Evolutionary conservation across 805 yeast genomes (phyloP), one percentile per base, ranked within the genome.

Genomic region (Spathaspora hagerdaliae): DNA sequence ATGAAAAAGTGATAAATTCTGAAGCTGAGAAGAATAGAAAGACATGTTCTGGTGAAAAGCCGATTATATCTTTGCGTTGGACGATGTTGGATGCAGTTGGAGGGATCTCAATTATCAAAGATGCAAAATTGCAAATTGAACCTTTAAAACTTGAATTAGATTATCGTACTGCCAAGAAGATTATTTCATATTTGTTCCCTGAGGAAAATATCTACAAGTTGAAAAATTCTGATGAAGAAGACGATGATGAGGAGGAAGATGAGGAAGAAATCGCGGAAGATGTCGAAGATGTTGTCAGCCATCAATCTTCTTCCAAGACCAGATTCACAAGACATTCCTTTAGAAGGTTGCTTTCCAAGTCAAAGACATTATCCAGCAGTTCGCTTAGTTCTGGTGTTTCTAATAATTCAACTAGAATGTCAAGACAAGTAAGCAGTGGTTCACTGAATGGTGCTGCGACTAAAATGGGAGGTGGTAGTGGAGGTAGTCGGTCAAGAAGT

Each of bases 61-160:
- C 73, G 1, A 53, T 71, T 34, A 50, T 71, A 3, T 38, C 41
- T 7, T 51, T 67, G 54, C 42, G 65, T 9, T 91, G 98, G 98
- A 77, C 80, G n/a, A 79, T 86, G 82, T 78, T 85, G 43, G 80
- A 78, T 44, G 89, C 96, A 0, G 85, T 92, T 45, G 98, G 97
- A 31, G 98, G 98, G 9, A 89, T 91, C 42, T 78, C 86, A n/a
- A 82, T 91, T 24, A 72, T 91, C 65, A 82, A 81, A 48, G 68
- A 75, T 42, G 82, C 88, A 24, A 78, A 78, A 33, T 70, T 87
- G 14, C 62, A 66, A 1, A 61, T 88, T 13, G 74, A 77, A 43
- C 96, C 96, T 0, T 55, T 91, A 49, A 80, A 79, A 48, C 54
- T 92, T 2, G 85, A 83, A 51, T 60, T 92, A 34, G 97, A 91